phyloP scores from a whole-genome alignment of 2,329 filamentous ascomycete genomes.

The Parafenestella ontariensis region DNA sequence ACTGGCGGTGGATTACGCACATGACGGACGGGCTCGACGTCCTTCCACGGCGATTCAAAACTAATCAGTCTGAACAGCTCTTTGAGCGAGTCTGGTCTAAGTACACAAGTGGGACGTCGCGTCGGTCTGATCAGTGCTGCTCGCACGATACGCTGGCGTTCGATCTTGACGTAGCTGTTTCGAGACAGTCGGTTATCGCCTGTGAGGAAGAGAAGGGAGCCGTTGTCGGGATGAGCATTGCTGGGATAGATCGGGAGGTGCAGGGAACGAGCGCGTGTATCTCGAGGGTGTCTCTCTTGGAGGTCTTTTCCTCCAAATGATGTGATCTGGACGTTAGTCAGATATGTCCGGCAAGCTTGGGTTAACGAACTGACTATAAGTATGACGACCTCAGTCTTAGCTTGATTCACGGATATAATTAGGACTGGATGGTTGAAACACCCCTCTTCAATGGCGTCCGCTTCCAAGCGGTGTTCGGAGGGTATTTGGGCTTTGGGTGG shows the following conservation, averaged over 20 bases:
- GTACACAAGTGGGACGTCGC: too few species aligned
- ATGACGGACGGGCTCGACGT: too few species aligned
- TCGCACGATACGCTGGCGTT: not conserved
- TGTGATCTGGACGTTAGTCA: slow-evolving; percentile 1
- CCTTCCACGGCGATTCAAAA: too few species aligned
- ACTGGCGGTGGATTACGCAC: too few species aligned
- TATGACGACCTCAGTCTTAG: not conserved
- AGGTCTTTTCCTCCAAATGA: slow-evolving; percentile 3
- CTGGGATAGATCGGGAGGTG: slow-evolving; percentile 10
- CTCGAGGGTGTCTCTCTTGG: not conserved
- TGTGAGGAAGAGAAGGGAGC: slow-evolving; percentile 2
- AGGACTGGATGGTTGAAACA: slow-evolving; percentile 8
- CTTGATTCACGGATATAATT: not conserved
- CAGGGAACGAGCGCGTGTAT: not conserved
- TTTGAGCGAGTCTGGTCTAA: too few species aligned
- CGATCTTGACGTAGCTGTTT: slow-evolving; percentile 9
- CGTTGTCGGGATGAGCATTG: slow-evolving; percentile 6
- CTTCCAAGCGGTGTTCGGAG: not conserved
- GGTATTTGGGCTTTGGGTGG: slow-evolving; percentile 1
- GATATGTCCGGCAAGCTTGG: not conserved
- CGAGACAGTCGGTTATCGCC: slow-evolving; percentile 1
- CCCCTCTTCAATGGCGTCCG: not conserved
- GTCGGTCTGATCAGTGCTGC: not conserved
- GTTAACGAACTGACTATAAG: not conserved
- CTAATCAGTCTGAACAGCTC: too few species aligned